These are phyloP conservation scores for Deinandra increscens DNA, from an alignment of 129 eudicot genomes.

Conservation along the genomic window DNA sequence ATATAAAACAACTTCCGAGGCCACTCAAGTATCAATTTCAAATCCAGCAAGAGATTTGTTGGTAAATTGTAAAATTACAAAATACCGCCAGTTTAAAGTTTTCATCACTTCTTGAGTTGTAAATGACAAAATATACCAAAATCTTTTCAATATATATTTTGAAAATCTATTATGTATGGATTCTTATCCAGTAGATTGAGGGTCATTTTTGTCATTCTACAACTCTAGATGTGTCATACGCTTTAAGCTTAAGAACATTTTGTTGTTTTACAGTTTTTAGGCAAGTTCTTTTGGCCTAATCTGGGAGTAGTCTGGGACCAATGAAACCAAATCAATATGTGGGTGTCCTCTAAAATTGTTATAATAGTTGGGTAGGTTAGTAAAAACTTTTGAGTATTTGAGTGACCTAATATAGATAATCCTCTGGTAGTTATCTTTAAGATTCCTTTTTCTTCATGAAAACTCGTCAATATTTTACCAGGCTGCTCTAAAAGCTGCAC, in stretches of 20 bases:
- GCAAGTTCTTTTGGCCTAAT: not conserved
- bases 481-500: slow-evolving; percentile 87
- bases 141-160: not conserved
- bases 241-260: not conserved
- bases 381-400: not conserved
- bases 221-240: not conserved
- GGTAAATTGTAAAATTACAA: not conserved
- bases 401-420: not conserved
- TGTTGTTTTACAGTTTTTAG: not conserved
- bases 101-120: not conserved
- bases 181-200: not conserved
- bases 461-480: slow-evolving; percentile 27
- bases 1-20: not conserved
- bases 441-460: not conserved
- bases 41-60: not conserved
- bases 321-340: not conserved
- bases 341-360: not conserved
- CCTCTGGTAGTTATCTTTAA: not conserved
- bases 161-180: not conserved
- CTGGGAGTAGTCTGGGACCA: no score
- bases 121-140: not conserved
- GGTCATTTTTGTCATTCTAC: not conserved
- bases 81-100: not conserved
- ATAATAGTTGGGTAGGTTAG: not conserved
- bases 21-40: not conserved